Conservation (phyloP, 805 yeast species). For the Lachancea meyersii region DNA sequence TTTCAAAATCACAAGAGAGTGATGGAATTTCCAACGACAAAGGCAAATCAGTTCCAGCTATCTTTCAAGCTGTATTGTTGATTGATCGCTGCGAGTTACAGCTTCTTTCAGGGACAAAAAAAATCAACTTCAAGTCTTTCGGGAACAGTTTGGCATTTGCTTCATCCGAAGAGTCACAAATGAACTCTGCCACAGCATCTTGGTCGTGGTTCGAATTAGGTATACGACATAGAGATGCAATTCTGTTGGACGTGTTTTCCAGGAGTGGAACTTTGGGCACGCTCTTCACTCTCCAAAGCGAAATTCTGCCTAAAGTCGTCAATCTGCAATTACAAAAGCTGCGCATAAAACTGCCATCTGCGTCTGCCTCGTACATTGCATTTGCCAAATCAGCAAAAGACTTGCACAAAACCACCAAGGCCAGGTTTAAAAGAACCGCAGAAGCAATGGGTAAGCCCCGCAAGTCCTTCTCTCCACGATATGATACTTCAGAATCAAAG, state of each 20-base stretch:
- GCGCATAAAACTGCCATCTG: slow-evolving; percentile 1
- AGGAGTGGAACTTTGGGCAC: slow-evolving; percentile 3
- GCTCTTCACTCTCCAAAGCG: background rate
- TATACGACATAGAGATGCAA: background rate
- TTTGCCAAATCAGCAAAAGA: slow-evolving; percentile 1
- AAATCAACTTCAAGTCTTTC: slow-evolving; percentile 1
- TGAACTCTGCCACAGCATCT: background rate
- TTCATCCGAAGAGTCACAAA: background rate
- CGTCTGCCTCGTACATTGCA: background rate
- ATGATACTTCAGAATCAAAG: background rate
- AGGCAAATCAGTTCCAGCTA: too few relatives aligned
- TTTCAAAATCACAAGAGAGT: background rate
- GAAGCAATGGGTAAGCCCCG: too few relatives aligned
- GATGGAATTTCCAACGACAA: too few relatives aligned
- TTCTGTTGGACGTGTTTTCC: slow-evolving; percentile 3
- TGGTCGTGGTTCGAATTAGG: slow-evolving; percentile 7
- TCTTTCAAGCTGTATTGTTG: background rate
- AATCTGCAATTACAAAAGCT: slow-evolving; percentile 1
- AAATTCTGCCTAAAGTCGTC: background rate
- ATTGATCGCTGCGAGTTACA: slow-evolving; percentile 7
- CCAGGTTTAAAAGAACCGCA: background rate
- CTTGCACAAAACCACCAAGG: background rate
- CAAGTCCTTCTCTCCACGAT: background rate
- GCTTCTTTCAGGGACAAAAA: background rate
- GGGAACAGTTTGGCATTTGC: background rate